phyloP scores from a whole-genome alignment of 2,329 filamentous ascomycete species.

The Aureobasidium vineae region DNA sequence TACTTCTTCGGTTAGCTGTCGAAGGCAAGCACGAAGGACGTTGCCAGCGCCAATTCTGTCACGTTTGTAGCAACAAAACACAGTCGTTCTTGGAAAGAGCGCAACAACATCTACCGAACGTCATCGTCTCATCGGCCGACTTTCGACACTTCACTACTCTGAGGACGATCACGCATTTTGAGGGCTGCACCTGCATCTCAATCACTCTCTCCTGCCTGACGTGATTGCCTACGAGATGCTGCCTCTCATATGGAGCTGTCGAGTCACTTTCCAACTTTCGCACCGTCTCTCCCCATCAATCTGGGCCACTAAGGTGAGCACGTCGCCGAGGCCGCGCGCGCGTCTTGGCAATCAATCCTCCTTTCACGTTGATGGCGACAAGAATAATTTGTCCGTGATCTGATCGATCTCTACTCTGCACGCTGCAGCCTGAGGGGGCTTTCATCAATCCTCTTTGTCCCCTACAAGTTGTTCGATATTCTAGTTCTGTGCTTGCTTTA shows the following conservation, averaged over 20 bases:
- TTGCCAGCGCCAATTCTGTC: neutral
- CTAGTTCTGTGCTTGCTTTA: neutral
- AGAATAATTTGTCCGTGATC: neutral
- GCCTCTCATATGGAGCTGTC: neutral
- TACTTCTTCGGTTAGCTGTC: neutral
- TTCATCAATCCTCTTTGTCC: slow-evolving; percentile 8
- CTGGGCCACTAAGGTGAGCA: neutral
- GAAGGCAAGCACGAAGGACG: slow-evolving; percentile 1
- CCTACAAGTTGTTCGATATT: neutral
- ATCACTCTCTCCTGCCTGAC: neutral
- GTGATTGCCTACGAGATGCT: neutral
- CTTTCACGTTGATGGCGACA: neutral
- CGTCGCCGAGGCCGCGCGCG: slow-evolving; percentile 4
- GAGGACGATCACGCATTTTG: neutral
- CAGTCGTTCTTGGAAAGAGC: neutral
- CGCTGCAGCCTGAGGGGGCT: slow-evolving; percentile 14
- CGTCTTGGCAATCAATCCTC: slow-evolving; percentile 13
- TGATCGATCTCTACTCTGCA: neutral
- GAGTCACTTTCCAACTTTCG: neutral
- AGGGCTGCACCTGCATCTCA: no score
- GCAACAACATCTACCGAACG: neutral
- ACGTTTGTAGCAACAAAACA: neutral
- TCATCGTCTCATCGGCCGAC: neutral
- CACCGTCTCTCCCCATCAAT: neutral
- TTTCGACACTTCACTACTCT: neutral